Evolutionary conservation across 805 yeast species (phyloP), one percentile per base, ranked within the genome.

Genomic region (Blastobotrys robertii): DNA sequence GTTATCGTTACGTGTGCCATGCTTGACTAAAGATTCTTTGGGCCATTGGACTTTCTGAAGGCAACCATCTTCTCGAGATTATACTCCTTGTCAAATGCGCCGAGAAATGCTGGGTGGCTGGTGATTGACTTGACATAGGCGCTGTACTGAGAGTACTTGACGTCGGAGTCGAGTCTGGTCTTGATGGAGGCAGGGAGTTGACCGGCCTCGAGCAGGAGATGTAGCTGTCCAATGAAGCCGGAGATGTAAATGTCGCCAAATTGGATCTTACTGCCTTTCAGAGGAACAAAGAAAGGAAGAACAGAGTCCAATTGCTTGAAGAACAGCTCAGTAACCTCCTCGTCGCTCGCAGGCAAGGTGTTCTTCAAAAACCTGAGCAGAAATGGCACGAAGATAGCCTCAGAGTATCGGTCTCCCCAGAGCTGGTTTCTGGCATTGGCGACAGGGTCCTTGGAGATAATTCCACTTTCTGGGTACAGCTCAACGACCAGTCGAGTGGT

Each of bases 401-500:
- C 52, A 39, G 36, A 32, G 50, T 41, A 52, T 28, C 56, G 44
- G 39, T 52, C 56, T 16, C 51, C 45, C 53, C 53, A 44, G 15
- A 52, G 42, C 11, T 46, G 19, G 44, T 46, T 39, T 44, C 50
- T 45, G 31, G 56, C 56, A 30, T 42, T 49, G 35, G 43, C 30
- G 12, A 50, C 30, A 7, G 52, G 50, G 37, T 50, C 54, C 11
- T 30, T 29, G 30, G 43, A 37, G 33, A 45, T n/a, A 13, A 50
- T 39, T 2, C 41, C 41, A 4, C 46, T 49, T 35, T 56, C 55
- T 8, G 60, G 60, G 42, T 44, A 44, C 39, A 46, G 32, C 39
- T 54, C 56, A 16, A 57, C 60, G 14, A 56, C 43, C 37, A 49
- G 51, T 42, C 50, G 41, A 14, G 59, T 55, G 14, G 55, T 55